Evolutionary conservation across 1,139 yeast genomes (phyloP), one percentile per base, ranked within the genome.

Genomic region (Yamadazyma blattariae): DNA sequence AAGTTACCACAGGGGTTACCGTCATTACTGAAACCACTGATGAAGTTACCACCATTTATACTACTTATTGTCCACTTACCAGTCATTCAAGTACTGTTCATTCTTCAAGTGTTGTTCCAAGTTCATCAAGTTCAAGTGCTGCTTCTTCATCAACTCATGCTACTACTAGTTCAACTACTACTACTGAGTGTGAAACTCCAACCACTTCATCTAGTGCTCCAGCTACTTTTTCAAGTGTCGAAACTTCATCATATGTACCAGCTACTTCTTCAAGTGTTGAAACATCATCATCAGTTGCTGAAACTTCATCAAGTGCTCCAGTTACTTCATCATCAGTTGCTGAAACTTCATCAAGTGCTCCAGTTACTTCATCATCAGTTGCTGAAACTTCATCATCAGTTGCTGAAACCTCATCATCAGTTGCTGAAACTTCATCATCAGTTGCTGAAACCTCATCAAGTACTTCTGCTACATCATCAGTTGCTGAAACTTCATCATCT

Each of bases 31-130:
- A 37, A 27, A 49, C 52, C 25, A 34, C 36, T 19, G 45, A 44
- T 20, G 47, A 40, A 21, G 14, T 17, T 7, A 37, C 43, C 30
- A 50, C 62, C 19, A 35, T 49, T 16, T 55, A 53, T 47, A 56
- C 62, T 31, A 57, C 66, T 22, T 57, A 47, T 48, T 59, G 62
- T 44, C 62, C 62, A 25, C 40, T 55, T 40, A 41, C 55, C 11
- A 3, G 32, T 14, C 23, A 36, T 20, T 27, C 13, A 11, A 23
- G 24, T 3, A 15, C 31, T 19, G 21, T 16, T 13, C 24, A 8
- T 15, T 29, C 36, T n/a, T 29, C 32, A 7, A 25, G 18, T 31
- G 14, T 22, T 10, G 27, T 29, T 13, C n/a, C n/a, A n/a, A 10
- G 25, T 13, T 25, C 19, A 17, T 17, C 19, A 17, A 17, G 19